Evolutionary conservation across 2,329 filamentous ascomycete genomes (phyloP).

Genomic region (Fusarium nematophilum): DNA sequence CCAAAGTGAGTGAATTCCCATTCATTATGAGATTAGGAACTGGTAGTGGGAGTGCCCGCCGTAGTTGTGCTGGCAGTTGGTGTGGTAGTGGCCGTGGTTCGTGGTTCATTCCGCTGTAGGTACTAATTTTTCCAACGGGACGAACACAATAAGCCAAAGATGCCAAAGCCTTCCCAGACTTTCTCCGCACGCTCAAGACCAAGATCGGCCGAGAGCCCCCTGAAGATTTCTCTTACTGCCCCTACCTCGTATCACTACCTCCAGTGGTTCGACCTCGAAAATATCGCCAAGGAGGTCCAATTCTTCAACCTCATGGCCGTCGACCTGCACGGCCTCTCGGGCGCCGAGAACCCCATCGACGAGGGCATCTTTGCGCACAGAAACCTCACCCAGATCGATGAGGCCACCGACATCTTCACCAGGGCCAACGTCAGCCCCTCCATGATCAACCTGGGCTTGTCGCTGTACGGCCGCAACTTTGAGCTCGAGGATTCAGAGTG

Average conservation of each 20-base stretch:
- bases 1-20: no score
- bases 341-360: slow-evolving; percentile 48
- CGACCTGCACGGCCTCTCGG: slow-evolving; percentile 57
- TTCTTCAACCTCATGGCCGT: slow-evolving; percentile 58
- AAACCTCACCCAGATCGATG: slow-evolving; percentile 60
- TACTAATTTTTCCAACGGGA: no score
- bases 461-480: slow-evolving; percentile 54
- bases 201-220: not conserved
- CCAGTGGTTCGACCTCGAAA: slow-evolving; percentile 37
- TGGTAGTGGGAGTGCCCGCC: no score
- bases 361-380: slow-evolving; percentile 53
- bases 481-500: slow-evolving; percentile 27
- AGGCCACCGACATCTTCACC: slow-evolving; percentile 58
- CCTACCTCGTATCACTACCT: slow-evolving; percentile 49
- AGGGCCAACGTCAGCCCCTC: slow-evolving; percentile 52
- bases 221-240: slow-evolving; percentile 34
- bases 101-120: no score
- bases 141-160: slow-evolving; percentile 15
- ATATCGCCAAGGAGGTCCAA: slow-evolving; percentile 42
- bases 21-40: no score
- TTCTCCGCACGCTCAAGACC: not conserved
- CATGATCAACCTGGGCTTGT: slow-evolving; percentile 56
- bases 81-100: no score
- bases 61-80: no score
- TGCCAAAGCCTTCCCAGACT: slow-evolving; percentile 21